Evolutionary conservation across 805 yeast species (phyloP).

Genomic region (Candida rishiriensis): DNA sequence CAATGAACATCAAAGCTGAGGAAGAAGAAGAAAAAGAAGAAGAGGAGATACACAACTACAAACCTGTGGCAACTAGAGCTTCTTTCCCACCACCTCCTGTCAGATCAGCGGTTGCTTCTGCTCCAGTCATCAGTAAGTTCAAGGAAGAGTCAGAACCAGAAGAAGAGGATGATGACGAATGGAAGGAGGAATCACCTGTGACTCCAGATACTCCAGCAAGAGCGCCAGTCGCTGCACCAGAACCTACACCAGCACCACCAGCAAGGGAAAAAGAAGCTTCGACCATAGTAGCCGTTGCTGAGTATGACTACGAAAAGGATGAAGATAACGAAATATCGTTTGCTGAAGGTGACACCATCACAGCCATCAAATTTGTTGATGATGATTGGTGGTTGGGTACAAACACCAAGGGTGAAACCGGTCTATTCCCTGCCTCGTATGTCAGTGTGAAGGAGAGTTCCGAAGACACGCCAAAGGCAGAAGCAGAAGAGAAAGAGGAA

Average conservation of each 20-base stretch:
- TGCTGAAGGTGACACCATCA: constrained; percentile 59
- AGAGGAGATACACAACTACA: constrained; percentile 2
- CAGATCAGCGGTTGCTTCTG: constrained; percentile 11
- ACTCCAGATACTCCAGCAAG: constrained; percentile 21
- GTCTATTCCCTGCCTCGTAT: constrained; percentile 55
- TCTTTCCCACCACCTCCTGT: constrained; percentile 20
- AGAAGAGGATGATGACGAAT: constrained; percentile 17
- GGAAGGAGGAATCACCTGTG: constrained; percentile 19
- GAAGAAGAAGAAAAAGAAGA: constrained; percentile 24
- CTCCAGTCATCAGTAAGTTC: constrained; percentile 12
- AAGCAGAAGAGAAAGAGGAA: constrained; percentile 16
- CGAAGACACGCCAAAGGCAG: constrained; percentile 7
- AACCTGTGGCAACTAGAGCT: constrained; percentile 9
- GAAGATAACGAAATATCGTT: constrained; percentile 74
- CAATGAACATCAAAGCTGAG: constrained; percentile 21
- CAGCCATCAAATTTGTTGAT: constrained; percentile 65
- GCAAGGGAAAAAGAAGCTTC: constrained; percentile 20
- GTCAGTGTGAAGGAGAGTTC: constrained; percentile 34
- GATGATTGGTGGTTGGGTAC: constrained; percentile 65
- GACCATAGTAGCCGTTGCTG: constrained; percentile 56
- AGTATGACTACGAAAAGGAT: constrained; percentile 71
- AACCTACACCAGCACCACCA: constrained; percentile 12
- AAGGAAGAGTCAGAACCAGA: constrained; percentile 17
- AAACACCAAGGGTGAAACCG: constrained; percentile 39
- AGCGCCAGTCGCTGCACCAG: constrained; percentile 16